Conservation (phyloP, 495 filamentous ascomycete species). For the Staphylotrichum longicolle region DNA sequence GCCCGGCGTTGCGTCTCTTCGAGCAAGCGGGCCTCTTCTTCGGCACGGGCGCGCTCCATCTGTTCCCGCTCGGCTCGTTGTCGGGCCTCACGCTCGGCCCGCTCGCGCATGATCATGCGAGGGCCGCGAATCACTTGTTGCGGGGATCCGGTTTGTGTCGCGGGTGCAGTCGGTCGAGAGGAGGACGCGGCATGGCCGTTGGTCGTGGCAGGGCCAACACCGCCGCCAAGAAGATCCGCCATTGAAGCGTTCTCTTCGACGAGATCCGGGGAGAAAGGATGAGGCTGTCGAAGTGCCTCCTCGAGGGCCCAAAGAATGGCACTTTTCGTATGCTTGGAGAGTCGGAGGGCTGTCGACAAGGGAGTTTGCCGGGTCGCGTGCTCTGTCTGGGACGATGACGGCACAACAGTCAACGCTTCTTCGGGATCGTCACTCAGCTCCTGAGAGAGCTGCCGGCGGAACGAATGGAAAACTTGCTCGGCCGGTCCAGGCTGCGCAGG, state of each 20-base stretch:
- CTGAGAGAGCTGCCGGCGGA: constrained; percentile 45
- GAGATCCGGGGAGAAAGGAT: constrained; percentile 78
- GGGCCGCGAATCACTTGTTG: constrained; percentile 55
- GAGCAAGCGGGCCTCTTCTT: constrained; percentile 54
- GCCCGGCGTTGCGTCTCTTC: constrained; percentile 51
- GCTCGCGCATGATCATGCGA: constrained; percentile 73
- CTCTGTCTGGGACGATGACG: constrained; percentile 27
- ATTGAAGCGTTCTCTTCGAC: constrained; percentile 92
- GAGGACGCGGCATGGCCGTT: constrained; percentile 50
- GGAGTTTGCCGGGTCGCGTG: constrained; percentile 20
- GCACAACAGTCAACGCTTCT: constrained; percentile 33
- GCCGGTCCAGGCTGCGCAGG: constrained; percentile 28
- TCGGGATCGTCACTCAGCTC: constrained; percentile 43
- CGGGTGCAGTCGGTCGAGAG: constrained; percentile 41
- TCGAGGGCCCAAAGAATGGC: constrained; percentile 91
- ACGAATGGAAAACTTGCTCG: constrained; percentile 22
- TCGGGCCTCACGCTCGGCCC: constrained; percentile 61
- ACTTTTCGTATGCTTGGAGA: constrained; percentile 49
- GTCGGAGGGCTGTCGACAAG: constrained; percentile 34
- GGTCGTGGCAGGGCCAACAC: constrained; percentile 46
- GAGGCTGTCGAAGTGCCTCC: constrained; percentile 80
- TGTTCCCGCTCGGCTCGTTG: constrained; percentile 60
- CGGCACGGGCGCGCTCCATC: constrained; percentile 48
- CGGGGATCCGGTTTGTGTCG: constrained; percentile 49
- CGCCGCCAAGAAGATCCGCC: constrained; percentile 72